These are phyloP conservation scores for Alternaria brassicae DNA, from an alignment of 2,329 filamentous ascomycete species.

Conservation along the genomic window DNA sequence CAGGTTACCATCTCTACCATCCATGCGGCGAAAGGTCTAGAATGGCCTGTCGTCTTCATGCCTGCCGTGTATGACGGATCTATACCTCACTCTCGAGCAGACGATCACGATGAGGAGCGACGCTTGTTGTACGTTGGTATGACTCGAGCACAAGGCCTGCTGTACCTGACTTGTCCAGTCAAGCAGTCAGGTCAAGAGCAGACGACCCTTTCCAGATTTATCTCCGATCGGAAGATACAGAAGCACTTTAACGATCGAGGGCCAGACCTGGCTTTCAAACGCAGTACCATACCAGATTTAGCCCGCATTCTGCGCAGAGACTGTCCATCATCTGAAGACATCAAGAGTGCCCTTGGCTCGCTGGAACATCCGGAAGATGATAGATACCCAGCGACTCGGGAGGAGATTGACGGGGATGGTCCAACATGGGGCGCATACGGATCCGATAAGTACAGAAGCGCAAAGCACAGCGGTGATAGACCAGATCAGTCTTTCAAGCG, in stretches of 20 bases:
- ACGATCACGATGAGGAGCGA: constrained; percentile 87
- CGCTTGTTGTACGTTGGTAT: constrained; percentile 93
- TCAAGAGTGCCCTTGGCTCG: constrained; percentile 30
- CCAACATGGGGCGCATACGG: constrained; percentile 26
- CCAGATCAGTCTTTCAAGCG: constrained; percentile 30
- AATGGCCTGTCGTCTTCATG: constrained; percentile 96
- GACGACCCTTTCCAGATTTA: constrained; percentile 74
- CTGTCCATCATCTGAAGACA: constrained; percentile 59
- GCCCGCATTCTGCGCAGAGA: constrained; percentile 73
- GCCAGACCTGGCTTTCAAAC: constrained; percentile 67
- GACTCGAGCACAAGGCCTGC: constrained; percentile 85
- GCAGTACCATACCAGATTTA: constrained; percentile 68
- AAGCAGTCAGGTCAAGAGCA: constrained; percentile 69
- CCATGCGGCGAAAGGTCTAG: constrained; percentile 91
- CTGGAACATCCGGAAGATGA: constrained; percentile 47
- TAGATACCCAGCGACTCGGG: constrained; percentile 44
- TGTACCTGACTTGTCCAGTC: constrained; percentile 84
- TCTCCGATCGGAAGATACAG: constrained; percentile 64
- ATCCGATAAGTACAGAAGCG: constrained; percentile 15
- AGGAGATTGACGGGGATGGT: constrained; percentile 44
- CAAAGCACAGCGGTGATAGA: constrained; percentile 8
- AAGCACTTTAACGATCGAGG: constrained; percentile 67
- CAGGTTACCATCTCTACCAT: constrained; percentile 94
- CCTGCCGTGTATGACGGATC: constrained; percentile 88
- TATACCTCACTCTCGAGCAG: constrained; percentile 85